Conservation (phyloP, 768 basidiomycete species). For the Auricularia sp. region DNA sequence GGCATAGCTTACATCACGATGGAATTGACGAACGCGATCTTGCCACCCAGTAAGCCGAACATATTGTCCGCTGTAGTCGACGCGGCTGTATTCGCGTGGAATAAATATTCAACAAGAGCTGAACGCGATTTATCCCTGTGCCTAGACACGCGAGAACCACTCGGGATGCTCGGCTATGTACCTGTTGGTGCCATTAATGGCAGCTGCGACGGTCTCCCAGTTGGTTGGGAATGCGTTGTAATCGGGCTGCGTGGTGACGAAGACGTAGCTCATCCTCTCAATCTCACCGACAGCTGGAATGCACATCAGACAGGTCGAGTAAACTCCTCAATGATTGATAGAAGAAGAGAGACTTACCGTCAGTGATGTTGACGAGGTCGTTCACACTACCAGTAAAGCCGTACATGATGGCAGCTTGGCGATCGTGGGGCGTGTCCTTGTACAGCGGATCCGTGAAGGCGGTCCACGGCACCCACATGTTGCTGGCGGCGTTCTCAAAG, state of each 20-base stretch:
- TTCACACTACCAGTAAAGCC: background rate
- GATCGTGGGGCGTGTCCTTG: background rate
- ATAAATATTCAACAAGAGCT: too few species aligned
- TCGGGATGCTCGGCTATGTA: background rate
- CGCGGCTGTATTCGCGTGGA: too few species aligned
- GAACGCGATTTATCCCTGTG: too few species aligned
- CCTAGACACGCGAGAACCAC: background rate
- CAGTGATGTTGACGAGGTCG: background rate
- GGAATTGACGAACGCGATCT: too few species aligned
- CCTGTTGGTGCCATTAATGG: background rate
- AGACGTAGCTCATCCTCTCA: background rate
- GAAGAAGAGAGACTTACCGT: background rate
- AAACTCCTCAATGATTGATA: background rate
- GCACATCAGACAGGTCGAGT: background rate
- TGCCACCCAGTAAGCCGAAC: too few species aligned
- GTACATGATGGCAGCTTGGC: background rate
- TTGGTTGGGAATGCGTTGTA: background rate
- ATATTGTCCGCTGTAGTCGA: too few species aligned
- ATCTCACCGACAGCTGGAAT: background rate
- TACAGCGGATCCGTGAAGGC: background rate
- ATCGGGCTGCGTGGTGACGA: background rate
- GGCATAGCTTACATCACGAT: too few species aligned
- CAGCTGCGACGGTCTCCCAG: background rate
- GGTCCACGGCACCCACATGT: background rate
- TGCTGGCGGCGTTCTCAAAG: background rate